Percentiles rank a stretch among this genome's conserved stretches.
phyloP scores from a whole-genome alignment of 352 stramenopile genomes.

The Pythium diclinum region DNA sequence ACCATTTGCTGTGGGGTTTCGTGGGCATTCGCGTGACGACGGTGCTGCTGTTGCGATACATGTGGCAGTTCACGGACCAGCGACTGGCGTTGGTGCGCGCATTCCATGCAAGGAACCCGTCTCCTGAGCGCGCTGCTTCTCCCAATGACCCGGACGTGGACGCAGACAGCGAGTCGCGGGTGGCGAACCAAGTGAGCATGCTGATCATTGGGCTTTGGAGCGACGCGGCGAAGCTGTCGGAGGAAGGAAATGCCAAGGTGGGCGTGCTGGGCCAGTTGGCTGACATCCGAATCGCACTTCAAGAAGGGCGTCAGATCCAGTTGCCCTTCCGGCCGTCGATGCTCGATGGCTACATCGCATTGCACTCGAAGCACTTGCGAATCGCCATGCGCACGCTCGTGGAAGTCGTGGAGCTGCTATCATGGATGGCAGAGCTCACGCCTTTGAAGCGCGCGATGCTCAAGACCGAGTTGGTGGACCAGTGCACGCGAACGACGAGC shows the following conservation, averaged over 20 bases:
- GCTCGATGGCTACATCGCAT: conserved; percentile 43
- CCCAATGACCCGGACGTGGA: conserved; percentile 1
- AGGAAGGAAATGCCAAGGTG: conserved; percentile 64
- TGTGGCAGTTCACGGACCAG: conserved; percentile 62
- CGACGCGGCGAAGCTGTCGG: conserved; percentile 66
- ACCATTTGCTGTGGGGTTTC: conserved; percentile 74
- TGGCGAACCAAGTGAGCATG: conserved; percentile 42
- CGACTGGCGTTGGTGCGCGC: conserved; percentile 32
- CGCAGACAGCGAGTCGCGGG: neutral
- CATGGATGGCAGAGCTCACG: conserved; percentile 54
- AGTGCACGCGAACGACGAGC: conserved; percentile 57
- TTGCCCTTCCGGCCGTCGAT: conserved; percentile 31
- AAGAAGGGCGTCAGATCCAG: conserved; percentile 22
- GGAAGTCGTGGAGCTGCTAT: conserved; percentile 59
- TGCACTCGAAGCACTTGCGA: conserved; percentile 69
- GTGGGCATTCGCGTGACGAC: conserved; percentile 58
- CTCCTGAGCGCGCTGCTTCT: neutral
- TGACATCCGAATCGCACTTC: conserved; percentile 47
- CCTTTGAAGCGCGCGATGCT: conserved; percentile 46
- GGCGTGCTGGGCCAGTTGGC: conserved; percentile 54
- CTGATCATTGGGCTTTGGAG: conserved; percentile 68
- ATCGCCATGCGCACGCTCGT: conserved; percentile 60
- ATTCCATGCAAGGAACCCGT: conserved; percentile 17
- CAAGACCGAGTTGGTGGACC: conserved; percentile 56
- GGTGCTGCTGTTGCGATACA: conserved; percentile 52